Conservation (phyloP, 108 stramenopile species). For the Mediolabrus comicus region DNA sequence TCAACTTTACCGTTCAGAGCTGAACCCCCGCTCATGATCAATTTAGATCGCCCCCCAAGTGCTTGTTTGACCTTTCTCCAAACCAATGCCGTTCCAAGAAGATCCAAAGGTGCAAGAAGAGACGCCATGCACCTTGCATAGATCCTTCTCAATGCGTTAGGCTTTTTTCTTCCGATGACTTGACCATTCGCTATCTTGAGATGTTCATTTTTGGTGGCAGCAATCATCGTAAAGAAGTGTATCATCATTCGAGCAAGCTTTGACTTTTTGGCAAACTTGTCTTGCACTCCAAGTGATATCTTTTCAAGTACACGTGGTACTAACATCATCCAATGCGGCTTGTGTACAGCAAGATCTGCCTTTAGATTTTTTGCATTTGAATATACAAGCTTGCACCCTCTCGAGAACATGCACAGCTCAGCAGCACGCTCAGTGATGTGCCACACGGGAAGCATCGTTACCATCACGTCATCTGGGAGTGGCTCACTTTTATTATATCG, state of each 20-base stretch:
- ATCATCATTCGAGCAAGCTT: conserved; percentile 17
- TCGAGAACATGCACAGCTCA: conserved; percentile 25
- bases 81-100: conserved; percentile 42
- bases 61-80: conserved; percentile 53
- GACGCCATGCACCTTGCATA: conserved; percentile 14
- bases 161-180: conserved; percentile 25
- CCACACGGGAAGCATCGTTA: conserved; percentile 34
- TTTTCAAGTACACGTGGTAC: conserved; percentile 59
- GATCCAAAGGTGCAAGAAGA: conserved; percentile 19
- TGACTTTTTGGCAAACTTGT: conserved; percentile 34
- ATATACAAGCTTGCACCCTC: conserved; percentile 42
- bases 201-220: conserved; percentile 21
- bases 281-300: conserved; percentile 38
- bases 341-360: conserved; percentile 48
- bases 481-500: conserved; percentile 23
- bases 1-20: conserved; percentile 42
- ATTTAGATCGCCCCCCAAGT: conserved; percentile 48
- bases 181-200: conserved; percentile 24
- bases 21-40: conserved; percentile 49
- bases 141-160: conserved; percentile 14
- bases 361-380: conserved; percentile 55
- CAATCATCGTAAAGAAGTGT: conserved; percentile 21
- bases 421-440: conserved; percentile 39
- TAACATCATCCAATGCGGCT: conserved; percentile 58
- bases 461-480: conserved; percentile 32